These are phyloP conservation scores for Firmiana major DNA, from an alignment of 345 rosid species.

Conservation along the genomic window DNA sequence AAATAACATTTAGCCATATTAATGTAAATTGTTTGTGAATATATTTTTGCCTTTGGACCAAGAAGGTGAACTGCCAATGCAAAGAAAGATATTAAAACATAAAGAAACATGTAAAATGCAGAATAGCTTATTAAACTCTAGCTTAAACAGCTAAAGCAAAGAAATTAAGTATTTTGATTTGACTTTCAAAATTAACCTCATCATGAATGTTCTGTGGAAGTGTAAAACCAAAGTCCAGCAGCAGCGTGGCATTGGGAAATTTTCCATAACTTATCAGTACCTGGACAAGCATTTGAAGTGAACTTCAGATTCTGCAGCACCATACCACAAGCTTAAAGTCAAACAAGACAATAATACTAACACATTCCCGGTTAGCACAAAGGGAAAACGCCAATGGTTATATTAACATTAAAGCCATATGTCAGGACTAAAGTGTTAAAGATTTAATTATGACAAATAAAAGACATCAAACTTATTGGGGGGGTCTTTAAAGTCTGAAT, in stretches of 20 bases:
- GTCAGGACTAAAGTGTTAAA: neutral
- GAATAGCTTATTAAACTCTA: neutral
- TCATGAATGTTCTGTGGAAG: conserved; percentile 63
- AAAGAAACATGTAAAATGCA: neutral
- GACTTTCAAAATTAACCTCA: conserved; percentile 47
- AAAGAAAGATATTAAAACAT: neutral
- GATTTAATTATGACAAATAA: neutral
- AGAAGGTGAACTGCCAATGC: neutral
- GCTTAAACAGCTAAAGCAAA: neutral
- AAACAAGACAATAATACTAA: neutral
- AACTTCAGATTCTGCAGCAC: neutral
- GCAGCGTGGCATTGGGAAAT: conserved; percentile 66
- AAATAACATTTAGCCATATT: neutral
- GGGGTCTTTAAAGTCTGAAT: neutral
- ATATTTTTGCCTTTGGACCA: neutral
- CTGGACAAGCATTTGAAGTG: conserved; percentile 30
- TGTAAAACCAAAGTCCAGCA: conserved; percentile 80
- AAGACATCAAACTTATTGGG: neutral
- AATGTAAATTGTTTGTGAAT: neutral
- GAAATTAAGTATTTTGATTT: neutral
- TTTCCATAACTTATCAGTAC: conserved; percentile 71
- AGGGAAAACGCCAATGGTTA: neutral
- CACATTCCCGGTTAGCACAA: neutral
- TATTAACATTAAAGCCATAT: neutral
- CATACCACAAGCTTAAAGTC: conserved; percentile 6